Evolutionary conservation across 208 protist genomes (phyloP), one percentile per base, ranked within the genome.

Genomic region (Trypanosoma rangeli): DNA sequence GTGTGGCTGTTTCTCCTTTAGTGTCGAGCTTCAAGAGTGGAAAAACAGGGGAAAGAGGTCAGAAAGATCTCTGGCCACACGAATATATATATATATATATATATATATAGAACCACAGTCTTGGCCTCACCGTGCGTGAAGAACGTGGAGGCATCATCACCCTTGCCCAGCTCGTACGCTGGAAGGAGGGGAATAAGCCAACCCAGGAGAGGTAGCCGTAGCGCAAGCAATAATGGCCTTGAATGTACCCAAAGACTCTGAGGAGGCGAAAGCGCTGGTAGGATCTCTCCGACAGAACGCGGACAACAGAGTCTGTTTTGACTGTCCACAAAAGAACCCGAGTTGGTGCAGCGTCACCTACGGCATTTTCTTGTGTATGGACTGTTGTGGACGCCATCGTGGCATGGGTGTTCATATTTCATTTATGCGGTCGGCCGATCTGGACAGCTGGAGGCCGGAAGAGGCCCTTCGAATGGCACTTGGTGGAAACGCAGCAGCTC

Each of bases 331-430:
- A 59, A 98, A 98, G 74, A 98, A 95, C 61, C 97, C 98, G 13
- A 97, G 86, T 56, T 99, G 98, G 97, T 92, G 94, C 49, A 98
- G 93, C 55, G 87, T 99, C 26, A 95, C 94, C 1, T 98, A 95
- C 74, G 98, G 97, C 65, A 89, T 98, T 60, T 99, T 98, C 68
- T 86, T 99, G 54, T 99, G 98, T 83, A 92, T 99, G 79, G 94
- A 99, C 60, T 99, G 98, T 88, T 93, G 95, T 35, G 93, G 94
- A 37, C 78, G 86, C 12, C 98, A 99, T 78, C 89, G 98, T 56
- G 87, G 85, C 29, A 83, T 99, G 56, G 97, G 98, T 44, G 96
- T 98, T 39, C 97, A 99, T 78, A 85, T 98, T 61, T 95, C 90
- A 48, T 99, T 99, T 79, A 97, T 99, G 69, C 85, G 97, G 66